A percentile compares a stretch with the other conserved stretches of the same genome.
phyloP scores from a whole-genome alignment of 1,139 yeast species.

The Pichiaceae sp. region DNA sequence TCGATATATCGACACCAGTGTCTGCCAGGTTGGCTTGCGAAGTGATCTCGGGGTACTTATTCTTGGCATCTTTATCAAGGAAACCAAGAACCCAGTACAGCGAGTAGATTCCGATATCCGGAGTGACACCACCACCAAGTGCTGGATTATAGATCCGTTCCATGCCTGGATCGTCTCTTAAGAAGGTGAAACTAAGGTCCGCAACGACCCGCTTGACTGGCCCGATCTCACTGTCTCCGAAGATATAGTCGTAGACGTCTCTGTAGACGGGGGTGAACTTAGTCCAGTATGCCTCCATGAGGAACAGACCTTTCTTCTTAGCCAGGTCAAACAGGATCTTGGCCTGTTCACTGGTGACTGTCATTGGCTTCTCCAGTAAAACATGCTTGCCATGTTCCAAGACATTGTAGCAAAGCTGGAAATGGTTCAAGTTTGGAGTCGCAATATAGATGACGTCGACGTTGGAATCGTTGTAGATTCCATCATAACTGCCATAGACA shows the following conservation, averaged over 20 bases:
- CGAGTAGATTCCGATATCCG: conserved; percentile 52
- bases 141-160: conserved; percentile 26
- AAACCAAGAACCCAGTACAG: conserved; percentile 31
- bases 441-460: conserved; percentile 49
- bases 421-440: conserved; percentile 48
- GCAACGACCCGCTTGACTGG: conserved; percentile 33
- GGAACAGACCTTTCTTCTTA: conserved; percentile 32
- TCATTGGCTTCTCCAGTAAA: conserved; percentile 51
- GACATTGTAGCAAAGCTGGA: conserved; percentile 36
- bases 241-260: conserved; percentile 18
- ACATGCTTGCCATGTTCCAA: conserved; percentile 45
- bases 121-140: conserved; percentile 50
- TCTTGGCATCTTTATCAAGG: conserved; percentile 12
- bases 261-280: conserved; percentile 46
- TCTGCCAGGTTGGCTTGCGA: conserved; percentile 14
- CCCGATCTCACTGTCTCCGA: conserved; percentile 34
- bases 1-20: conserved; percentile 15
- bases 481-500: conserved; percentile 19
- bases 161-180: conserved; percentile 19
- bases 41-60: conserved; percentile 3
- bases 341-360: conserved; percentile 41
- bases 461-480: conserved; percentile 29
- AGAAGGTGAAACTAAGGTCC: conserved; percentile 28
- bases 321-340: conserved; percentile 37
- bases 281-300: conserved; percentile 62